Evolutionary conservation across 768 basidiomycete genomes (phyloP).

Genomic region (Boletus rubescentipes): DNA sequence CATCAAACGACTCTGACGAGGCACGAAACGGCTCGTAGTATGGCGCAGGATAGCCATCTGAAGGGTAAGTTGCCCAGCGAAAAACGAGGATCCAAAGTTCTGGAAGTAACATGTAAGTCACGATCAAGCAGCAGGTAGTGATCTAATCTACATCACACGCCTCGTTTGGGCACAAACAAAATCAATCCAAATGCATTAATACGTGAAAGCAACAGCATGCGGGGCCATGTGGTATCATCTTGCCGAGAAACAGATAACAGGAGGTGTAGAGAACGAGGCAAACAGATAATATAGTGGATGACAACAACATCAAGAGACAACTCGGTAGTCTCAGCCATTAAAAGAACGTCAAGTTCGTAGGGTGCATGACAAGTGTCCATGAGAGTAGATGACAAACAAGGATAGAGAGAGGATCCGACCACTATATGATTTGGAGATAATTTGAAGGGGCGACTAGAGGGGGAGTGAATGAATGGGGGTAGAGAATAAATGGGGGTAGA

Average conservation of each 20-base stretch:
- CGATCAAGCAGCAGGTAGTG: no score
- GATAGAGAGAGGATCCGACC: conserved; percentile 15
- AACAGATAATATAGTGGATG: conserved; percentile 32
- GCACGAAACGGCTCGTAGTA: conserved; percentile 50
- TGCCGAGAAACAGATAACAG: conserved; percentile 30
- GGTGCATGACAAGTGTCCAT: conserved; percentile 28
- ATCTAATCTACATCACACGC: conserved; percentile 10
- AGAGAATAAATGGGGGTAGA: neutral
- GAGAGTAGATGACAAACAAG: conserved; percentile 11
- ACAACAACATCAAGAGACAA: conserved; percentile 26
- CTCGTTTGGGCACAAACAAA: neutral
- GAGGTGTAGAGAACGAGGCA: conserved; percentile 15
- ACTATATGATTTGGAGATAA: conserved; percentile 77
- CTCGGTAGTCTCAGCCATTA: conserved; percentile 26
- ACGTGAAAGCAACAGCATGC: conserved; percentile 19
- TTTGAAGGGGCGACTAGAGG: conserved; percentile 77
- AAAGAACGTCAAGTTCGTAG: conserved; percentile 34
- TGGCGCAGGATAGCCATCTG: conserved; percentile 27
- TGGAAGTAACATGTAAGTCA: conserved; percentile 37
- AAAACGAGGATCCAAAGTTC: conserved; percentile 59
- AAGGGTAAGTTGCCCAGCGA: conserved; percentile 38
- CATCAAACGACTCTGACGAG: conserved; percentile 30
- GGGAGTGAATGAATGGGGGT: conserved; percentile 9
- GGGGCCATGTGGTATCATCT: conserved; percentile 32
- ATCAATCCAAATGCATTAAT: conserved; percentile 2